Evolutionary conservation across 2,329 filamentous ascomycete genomes (phyloP).

Genomic region (Calonectria pteridis): DNA sequence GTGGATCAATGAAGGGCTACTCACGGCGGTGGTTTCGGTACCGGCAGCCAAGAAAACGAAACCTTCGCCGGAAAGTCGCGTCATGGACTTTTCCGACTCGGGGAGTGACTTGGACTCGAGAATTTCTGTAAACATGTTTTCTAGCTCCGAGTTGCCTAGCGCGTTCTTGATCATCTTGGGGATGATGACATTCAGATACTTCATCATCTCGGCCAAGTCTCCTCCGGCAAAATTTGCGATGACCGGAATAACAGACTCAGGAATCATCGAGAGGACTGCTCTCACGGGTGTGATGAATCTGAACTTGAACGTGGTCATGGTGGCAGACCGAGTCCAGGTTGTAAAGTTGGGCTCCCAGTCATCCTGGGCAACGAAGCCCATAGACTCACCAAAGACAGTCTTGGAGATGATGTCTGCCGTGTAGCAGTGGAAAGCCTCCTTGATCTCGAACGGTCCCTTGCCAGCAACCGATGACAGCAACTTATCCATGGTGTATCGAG

Average conservation of each 20-base stretch:
- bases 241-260: constrained; percentile 4
- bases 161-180: constrained; percentile 26
- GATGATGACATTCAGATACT: constrained; percentile 34
- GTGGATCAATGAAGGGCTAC: neutral
- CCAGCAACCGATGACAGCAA: constrained; percentile 41
- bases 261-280: constrained; percentile 33
- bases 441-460: constrained; percentile 48
- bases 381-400: constrained; percentile 53
- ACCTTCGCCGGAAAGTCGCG: constrained; percentile 53
- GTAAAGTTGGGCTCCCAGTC: constrained; percentile 54
- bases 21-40: constrained; percentile 53
- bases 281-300: constrained; percentile 46
- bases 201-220: constrained; percentile 33
- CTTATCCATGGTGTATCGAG: constrained; percentile 45
- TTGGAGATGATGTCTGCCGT: constrained; percentile 54
- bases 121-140: constrained; percentile 34
- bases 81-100: constrained; percentile 51
- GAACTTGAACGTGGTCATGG: constrained; percentile 50
- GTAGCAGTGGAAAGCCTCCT: constrained; percentile 54
- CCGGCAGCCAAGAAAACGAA: constrained; percentile 53
- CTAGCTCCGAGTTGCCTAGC: constrained; percentile 24
- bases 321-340: constrained; percentile 49
- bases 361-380: constrained; percentile 47
- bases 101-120: constrained; percentile 45
- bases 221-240: constrained; percentile 32